Base-by-base conservation (phyloP, 106 monocot genomes). In the Phalaenopsis equestris region DNA sequence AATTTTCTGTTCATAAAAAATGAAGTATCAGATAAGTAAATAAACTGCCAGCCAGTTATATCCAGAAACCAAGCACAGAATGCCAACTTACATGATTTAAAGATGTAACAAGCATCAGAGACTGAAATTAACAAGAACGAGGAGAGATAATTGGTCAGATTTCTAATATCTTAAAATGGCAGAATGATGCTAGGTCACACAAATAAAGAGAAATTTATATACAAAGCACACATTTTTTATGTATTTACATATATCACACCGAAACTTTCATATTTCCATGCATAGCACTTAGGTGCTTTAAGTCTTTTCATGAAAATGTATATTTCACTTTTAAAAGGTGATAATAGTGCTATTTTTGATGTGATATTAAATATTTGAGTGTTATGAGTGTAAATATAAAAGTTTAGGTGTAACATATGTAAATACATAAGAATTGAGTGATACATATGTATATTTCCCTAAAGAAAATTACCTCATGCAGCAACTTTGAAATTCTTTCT, bases 21-120 rank as follows among this genome's bases (percentile, higher is more conserved):
- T 80, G 49, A 0, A 76, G 16, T 16, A 18, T 36, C 30, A 77
- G 55, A 49, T 6, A 57, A 9, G 38, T 56, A 56, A 56, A 56
- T 5, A 58, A 23, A 6, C 6, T 2, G 1, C 78, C n/a, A 41
- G 58, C 15, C 56, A 61, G 10, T 16, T 3, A 43, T 10, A 49
- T 76, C 49, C 30, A 76, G 1, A 76, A 43, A 41, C 5, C 6
- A n/a, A 43, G 15, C 5, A 42, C 19, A 52, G 76, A 1, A 76
- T 19, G 74, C 49, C 39, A 76, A 89, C 94, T 89, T 92, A 97
- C 96, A 75, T 94, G 96, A 79, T 94, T 97, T 86, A 97, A 89
- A 43, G 90, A 90, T 81, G 96, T 97, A 18, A 97, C 96, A 80
- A 97, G 89, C 96, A 97, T 97, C 82, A 94, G 80, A 19, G 96